Conservation (phyloP, 345 rosid species). For the Cochlearia excelsa region DNA sequence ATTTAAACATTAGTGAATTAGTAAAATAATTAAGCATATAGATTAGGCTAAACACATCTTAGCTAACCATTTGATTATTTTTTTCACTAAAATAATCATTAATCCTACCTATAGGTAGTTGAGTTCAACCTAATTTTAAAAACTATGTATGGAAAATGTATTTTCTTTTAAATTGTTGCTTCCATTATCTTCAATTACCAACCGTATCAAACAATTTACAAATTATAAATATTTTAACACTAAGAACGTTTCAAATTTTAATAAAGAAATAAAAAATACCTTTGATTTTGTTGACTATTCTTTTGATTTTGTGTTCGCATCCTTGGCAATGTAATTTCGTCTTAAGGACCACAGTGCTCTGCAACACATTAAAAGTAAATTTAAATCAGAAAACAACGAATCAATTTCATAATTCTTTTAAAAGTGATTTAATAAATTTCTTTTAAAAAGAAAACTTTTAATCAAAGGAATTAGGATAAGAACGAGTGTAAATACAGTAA, state of each 20-base stretch:
- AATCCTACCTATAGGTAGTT: slow-evolving; percentile 14
- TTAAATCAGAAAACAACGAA: not conserved
- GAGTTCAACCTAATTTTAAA: slow-evolving; percentile 23
- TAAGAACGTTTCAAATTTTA: not conserved
- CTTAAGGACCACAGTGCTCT: slow-evolving; percentile 61
- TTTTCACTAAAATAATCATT: slow-evolving; percentile 18
- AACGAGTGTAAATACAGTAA: slow-evolving; percentile 32
- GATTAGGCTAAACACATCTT: slow-evolving; percentile 29
- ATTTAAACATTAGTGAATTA: slow-evolving; percentile 7
- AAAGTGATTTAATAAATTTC: not conserved
- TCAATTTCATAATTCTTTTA: no score
- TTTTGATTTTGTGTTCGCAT: slow-evolving; percentile 57
- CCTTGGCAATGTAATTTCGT: slow-evolving; percentile 66
- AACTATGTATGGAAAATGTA: not conserved
- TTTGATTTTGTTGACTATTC: slow-evolving; percentile 42
- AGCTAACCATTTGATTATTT: slow-evolving; percentile 20
- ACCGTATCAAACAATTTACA: slow-evolving; percentile 8
- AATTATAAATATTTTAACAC: no score
- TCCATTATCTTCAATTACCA: slow-evolving; percentile 29
- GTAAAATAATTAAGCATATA: slow-evolving; percentile 4
- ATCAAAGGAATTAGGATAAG: not conserved
- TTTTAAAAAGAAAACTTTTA: not conserved
- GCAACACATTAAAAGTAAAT: slow-evolving; percentile 27
- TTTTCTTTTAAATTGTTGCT: slow-evolving; percentile 4
- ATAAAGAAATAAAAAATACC: slow-evolving; percentile 37